Base-by-base conservation (phyloP, 2,329 filamentous ascomycete species). In the Byssothecium circinans region DNA sequence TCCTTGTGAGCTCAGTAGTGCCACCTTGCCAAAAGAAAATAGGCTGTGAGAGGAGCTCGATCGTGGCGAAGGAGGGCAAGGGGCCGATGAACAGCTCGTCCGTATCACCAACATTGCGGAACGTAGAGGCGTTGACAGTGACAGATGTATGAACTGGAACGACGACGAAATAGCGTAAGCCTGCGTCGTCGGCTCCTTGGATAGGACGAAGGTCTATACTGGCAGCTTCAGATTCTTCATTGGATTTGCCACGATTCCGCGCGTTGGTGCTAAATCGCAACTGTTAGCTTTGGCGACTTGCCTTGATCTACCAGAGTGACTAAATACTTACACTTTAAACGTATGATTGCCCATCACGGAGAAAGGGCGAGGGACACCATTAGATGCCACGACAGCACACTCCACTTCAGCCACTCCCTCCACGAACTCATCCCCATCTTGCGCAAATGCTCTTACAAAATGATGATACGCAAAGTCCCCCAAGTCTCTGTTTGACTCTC, bases 1-100 rank as follows among this genome's bases (percentile, higher is more conserved):
- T 7, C 10, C 6, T 7, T 5, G 14, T 7, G 10, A 32, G 29
- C 14, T 32, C 12, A 14, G 4, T n/a, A 14, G 10, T 14, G 5
- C 29, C 29, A 32, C 29, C 29, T 12, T 54, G 45, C 46, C 58
- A 63, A 23, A 64, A 60, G 22, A 65, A 61, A 0, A 59, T 30
- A 2, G 56, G 55, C 15, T 57, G 49, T 11, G 52, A 54, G 14
- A 57, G 41, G 11, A 61, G 30, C 38, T 64, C 60, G 17, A 65
- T 56, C 35, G 59, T 47, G 1, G 50, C 51, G 25, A 56, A 65
- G 5, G 30, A 20, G n/a, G 44, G 29, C 11, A 64, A 43, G 1
- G 62, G 58, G 12, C 60, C 56, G 34, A 61, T 57, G 11, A 49
- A 43, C 10, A 53, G 45, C 2, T 25, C 35, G 19, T n/a, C 29